phyloP scores from a whole-genome alignment of 805 yeast genomes.

The Candida maesae region DNA sequence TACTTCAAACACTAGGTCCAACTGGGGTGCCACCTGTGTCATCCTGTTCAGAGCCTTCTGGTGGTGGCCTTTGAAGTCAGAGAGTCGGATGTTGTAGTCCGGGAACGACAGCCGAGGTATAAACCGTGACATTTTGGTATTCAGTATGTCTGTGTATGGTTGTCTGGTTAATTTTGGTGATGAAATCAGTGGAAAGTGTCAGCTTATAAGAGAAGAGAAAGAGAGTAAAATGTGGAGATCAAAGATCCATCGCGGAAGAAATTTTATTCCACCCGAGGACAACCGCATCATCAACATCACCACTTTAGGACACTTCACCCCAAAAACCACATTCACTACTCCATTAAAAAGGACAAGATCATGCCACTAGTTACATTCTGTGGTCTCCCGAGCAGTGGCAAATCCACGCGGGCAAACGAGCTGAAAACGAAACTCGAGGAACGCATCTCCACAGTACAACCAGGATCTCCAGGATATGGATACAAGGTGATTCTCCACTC shows the following conservation, averaged over 20 bases:
- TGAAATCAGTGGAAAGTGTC: too few relatives aligned
- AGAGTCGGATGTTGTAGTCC: constrained; percentile 57
- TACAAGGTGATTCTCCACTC: constrained; percentile 64
- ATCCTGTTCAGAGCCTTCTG: constrained; percentile 68
- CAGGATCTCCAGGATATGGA: constrained; percentile 47
- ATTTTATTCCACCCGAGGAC: constrained; percentile 4
- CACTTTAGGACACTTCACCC: not conserved
- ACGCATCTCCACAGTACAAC: constrained; percentile 37
- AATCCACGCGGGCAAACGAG: constrained; percentile 66
- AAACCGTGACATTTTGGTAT: constrained; percentile 33
- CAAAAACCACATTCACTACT: too few relatives aligned
- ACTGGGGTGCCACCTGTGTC: constrained; percentile 67
- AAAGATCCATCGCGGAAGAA: constrained; percentile 3
- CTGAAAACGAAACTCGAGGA: constrained; percentile 45
- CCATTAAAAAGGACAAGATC: constrained; percentile 30
- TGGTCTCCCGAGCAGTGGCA: constrained; percentile 86
- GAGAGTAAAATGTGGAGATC: too few relatives aligned
- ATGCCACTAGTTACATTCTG: constrained; percentile 87
- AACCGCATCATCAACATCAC: constrained; percentile 1
- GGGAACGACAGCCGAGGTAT: constrained; percentile 75
- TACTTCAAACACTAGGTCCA: constrained; percentile 79
- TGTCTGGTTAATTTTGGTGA: not conserved
- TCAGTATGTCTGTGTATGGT: not conserved
- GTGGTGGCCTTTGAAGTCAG: constrained; percentile 92
- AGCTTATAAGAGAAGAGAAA: too few relatives aligned